Conservation (phyloP, 2,329 filamentous ascomycete species). For the Calonectria naviculata region DNA sequence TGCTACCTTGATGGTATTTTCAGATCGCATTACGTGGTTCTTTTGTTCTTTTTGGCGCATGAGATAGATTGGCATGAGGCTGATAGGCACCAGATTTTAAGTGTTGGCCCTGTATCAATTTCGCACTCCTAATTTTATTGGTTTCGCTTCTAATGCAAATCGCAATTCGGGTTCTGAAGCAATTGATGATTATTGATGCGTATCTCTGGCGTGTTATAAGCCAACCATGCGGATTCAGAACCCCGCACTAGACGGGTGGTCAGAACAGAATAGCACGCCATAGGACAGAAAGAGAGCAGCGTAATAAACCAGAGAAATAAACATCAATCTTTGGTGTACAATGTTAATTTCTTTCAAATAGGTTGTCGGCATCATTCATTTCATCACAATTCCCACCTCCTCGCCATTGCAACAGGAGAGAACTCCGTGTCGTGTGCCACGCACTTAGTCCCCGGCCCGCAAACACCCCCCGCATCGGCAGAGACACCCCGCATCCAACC, state of each 20-base stretch:
- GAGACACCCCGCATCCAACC: slow-evolving; percentile 1
- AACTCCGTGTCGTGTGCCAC: neutral
- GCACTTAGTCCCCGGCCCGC: neutral
- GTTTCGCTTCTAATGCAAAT: no score
- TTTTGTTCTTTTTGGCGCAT: neutral
- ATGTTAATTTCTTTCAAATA: no score
- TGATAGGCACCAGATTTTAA: neutral
- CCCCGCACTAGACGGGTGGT: no score
- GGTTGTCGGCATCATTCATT: no score
- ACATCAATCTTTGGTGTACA: neutral
- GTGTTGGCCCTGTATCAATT: no score
- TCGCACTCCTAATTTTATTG: no score
- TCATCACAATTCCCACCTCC: no score
- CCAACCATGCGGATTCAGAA: neutral
- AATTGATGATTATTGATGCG: neutral
- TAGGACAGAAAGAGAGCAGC: neutral
- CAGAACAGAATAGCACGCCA: neutral
- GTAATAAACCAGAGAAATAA: neutral
- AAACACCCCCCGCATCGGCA: neutral
- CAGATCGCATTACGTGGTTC: neutral
- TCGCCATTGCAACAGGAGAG: neutral
- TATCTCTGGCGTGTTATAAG: neutral
- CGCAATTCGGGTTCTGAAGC: no score
- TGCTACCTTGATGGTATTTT: neutral
- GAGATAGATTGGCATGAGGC: neutral